phyloP scores from a whole-genome alignment of 192 early-diverging fungal genomes.

The Coemansia sp. region DNA sequence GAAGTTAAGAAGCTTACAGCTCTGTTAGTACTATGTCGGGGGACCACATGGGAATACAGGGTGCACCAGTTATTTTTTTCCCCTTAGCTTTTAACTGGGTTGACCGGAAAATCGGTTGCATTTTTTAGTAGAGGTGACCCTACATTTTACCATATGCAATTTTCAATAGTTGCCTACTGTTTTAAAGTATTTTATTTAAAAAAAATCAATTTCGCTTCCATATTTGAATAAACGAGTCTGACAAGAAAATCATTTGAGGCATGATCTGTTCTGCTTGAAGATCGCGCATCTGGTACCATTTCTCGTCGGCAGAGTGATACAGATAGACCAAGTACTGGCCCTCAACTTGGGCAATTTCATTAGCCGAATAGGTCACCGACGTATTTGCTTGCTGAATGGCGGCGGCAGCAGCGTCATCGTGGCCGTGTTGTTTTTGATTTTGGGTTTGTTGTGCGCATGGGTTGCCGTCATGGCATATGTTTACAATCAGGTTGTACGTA shows the following conservation, averaged over 20 bases:
- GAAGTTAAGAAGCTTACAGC: too few species aligned
- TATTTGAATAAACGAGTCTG: conserved; percentile 91
- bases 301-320: conserved; percentile 68
- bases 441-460: conserved; percentile 17
- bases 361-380: conserved; percentile 1
- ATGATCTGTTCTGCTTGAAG: conserved; percentile 87
- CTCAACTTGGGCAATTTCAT: conserved; percentile 49
- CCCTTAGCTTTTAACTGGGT: too few species aligned
- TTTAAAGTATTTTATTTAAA: neutral
- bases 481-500: conserved; percentile 82
- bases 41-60: too few species aligned
- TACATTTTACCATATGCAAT: too few species aligned
- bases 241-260: conserved; percentile 92
- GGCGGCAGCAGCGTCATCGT: neutral
- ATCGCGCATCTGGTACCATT: conserved; percentile 96
- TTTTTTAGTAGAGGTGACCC: too few species aligned
- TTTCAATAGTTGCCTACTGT: too few species aligned
- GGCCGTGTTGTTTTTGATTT: neutral
- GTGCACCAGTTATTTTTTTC: too few species aligned
- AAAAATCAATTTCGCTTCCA: conserved; percentile 5
- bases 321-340: conserved; percentile 84
- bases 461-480: conserved; percentile 87
- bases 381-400: neutral
- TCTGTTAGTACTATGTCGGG: too few species aligned
- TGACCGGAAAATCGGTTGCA: too few species aligned